phyloP scores from a whole-genome alignment of 176 grass and related monocot species.

The Typha latifolia region DNA sequence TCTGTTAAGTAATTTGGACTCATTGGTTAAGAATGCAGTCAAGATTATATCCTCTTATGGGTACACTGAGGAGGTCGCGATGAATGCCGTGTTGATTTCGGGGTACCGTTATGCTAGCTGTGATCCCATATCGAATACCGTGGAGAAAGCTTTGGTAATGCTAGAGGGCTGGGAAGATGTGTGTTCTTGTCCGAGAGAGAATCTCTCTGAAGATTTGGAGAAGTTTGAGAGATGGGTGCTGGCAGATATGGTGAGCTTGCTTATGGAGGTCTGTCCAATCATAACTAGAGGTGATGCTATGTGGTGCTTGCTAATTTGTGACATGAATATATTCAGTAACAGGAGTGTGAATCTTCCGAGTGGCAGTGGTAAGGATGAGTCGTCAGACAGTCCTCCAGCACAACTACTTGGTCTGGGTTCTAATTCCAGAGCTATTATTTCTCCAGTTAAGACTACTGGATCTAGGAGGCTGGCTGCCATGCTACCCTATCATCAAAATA shows the following conservation, averaged over 20 bases:
- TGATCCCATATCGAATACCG: conserved; percentile 50
- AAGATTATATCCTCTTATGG: conserved; percentile 54
- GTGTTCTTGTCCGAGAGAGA: conserved; percentile 30
- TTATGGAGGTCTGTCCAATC: conserved; percentile 62
- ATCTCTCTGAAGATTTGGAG: conserved; percentile 54
- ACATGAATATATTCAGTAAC: conserved; percentile 48
- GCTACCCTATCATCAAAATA: conserved; percentile 23
- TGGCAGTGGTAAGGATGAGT: not conserved
- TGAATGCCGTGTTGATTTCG: conserved; percentile 45
- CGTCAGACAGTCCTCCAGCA: not conserved
- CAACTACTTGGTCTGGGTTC: conserved; percentile 17
- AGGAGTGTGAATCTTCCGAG: conserved; percentile 33
- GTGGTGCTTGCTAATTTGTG: conserved; percentile 89
- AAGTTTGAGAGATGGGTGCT: conserved; percentile 56
- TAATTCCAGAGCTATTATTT: conserved; percentile 33
- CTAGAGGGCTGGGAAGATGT: conserved; percentile 51
- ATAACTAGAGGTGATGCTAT: conserved; percentile 66
- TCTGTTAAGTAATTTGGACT: conserved; percentile 65
- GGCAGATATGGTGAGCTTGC: conserved; percentile 44
- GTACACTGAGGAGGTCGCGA: conserved; percentile 48
- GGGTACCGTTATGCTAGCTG: conserved; percentile 46
- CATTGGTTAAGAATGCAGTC: conserved; percentile 59
- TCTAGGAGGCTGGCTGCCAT: conserved; percentile 23
- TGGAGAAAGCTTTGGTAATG: conserved; percentile 42
- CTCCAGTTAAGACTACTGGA: conserved; percentile 35